phyloP scores from a whole-genome alignment of 2,329 filamentous ascomycete species.

The Zelopaecilomyces penicillatus region DNA sequence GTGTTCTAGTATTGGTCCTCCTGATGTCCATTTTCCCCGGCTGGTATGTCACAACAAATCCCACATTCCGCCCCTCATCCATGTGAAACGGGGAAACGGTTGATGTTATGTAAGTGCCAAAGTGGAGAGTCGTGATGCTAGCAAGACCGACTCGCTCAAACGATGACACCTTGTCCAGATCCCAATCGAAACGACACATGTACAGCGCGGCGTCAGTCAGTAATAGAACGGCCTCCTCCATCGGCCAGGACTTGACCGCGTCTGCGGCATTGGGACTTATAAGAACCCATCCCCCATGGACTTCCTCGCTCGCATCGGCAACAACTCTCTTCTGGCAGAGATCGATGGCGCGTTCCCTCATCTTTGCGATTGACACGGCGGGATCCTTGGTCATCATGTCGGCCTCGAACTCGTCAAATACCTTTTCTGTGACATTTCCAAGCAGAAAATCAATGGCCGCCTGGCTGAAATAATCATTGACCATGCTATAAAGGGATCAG shows the following conservation, averaged over 20 bases:
- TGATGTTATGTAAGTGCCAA: conserved; percentile 84
- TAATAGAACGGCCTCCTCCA: conserved; percentile 83
- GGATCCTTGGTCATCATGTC: conserved; percentile 92
- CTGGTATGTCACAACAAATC: conserved; percentile 71
- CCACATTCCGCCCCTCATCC: conserved; percentile 73
- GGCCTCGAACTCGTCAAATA: conserved; percentile 91
- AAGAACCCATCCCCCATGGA: conserved; percentile 84
- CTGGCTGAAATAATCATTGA: conserved; percentile 96
- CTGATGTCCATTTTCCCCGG: conserved; percentile 63
- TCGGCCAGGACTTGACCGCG: conserved; percentile 59
- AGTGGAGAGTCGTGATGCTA: conserved; percentile 63
- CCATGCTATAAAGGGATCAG: conserved; percentile 66
- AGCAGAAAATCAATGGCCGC: conserved; percentile 90
- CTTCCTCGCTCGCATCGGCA: conserved; percentile 71
- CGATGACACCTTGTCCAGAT: conserved; percentile 83
- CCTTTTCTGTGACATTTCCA: conserved; percentile 72
- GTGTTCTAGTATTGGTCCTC: conserved; percentile 76
- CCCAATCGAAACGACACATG: conserved; percentile 88
- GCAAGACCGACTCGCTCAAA: conserved; percentile 79
- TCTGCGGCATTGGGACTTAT: conserved; percentile 67
- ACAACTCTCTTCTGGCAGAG: conserved; percentile 81
- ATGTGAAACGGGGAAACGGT: conserved; percentile 70
- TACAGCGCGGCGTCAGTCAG: conserved; percentile 82
- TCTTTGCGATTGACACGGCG: conserved; percentile 73
- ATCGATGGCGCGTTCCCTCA: conserved; percentile 84